A percentile compares a stretch with the other conserved stretches of the same genome.
Evolutionary conservation across 768 basidiomycete species (phyloP).

Genomic region (Russula olivacea): DNA sequence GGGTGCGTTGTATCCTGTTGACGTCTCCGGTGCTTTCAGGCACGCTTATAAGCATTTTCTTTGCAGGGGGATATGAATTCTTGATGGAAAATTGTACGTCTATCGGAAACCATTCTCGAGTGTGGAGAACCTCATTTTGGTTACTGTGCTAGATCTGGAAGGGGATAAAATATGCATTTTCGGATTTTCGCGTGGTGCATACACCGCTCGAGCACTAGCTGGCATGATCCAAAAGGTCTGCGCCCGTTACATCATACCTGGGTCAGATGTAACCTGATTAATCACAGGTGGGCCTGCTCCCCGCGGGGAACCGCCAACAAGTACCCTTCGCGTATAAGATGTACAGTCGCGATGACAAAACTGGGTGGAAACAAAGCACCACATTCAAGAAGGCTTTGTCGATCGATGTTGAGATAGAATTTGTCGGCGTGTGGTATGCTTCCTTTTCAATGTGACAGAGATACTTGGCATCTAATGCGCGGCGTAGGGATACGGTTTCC

Average conservation of each 20-base stretch:
- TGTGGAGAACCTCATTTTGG: too few relatives aligned
- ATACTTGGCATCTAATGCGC: constrained; percentile 10
- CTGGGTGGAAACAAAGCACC: too few relatives aligned
- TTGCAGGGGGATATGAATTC: too few relatives aligned
- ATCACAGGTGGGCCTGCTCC: constrained; percentile 59
- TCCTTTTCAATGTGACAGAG: not conserved
- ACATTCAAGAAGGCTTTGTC: too few relatives aligned
- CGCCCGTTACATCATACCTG: not conserved
- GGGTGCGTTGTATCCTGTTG: constrained; percentile 36
- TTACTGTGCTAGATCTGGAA: constrained; percentile 45
- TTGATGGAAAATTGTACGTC: too few relatives aligned
- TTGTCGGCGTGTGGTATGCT: constrained; percentile 67
- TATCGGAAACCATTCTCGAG: too few relatives aligned
- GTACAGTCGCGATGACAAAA: too few relatives aligned
- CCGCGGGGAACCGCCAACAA: too few relatives aligned
- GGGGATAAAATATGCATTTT: constrained; percentile 76
- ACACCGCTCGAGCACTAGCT: constrained; percentile 60
- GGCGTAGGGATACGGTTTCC: constrained; percentile 60
- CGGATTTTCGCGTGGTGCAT: constrained; percentile 76
- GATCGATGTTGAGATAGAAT: too few relatives aligned
- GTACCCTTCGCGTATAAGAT: too few relatives aligned
- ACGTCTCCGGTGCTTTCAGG: not conserved
- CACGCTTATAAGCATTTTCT: not conserved
- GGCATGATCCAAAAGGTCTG: constrained; percentile 68
- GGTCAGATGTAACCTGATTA: not conserved